Evolutionary conservation across 345 rosid species (phyloP).

Genomic region (Iberis pinnata): DNA sequence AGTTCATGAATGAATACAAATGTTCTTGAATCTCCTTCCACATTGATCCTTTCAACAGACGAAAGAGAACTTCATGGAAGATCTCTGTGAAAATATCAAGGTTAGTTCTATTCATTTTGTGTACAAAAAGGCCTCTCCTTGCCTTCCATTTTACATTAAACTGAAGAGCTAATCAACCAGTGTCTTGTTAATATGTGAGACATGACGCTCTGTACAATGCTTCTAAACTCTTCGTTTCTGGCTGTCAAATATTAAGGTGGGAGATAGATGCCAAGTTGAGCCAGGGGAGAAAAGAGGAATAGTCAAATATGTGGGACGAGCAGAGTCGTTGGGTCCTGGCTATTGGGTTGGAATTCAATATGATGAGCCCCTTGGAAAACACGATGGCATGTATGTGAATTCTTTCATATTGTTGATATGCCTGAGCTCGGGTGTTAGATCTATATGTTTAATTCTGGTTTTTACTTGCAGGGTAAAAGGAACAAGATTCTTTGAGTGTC

Average conservation of each 20-base stretch:
- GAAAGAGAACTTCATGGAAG: constrained; percentile 62
- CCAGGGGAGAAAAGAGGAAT: constrained; percentile 88
- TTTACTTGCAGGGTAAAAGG: constrained; percentile 66
- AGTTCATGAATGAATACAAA: background rate
- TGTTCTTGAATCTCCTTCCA: constrained; percentile 5
- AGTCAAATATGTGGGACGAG: constrained; percentile 72
- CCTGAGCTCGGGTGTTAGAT: constrained; percentile 3
- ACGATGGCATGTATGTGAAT: constrained; percentile 73
- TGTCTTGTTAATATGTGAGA: constrained; percentile 11
- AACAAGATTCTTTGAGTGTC: constrained; percentile 61
- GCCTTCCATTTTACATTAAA: background rate
- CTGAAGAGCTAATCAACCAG: constrained; percentile 11
- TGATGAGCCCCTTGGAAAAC: constrained; percentile 95
- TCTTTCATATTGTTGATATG: background rate
- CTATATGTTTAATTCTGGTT: constrained; percentile 6
- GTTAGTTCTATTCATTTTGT: constrained; percentile 32
- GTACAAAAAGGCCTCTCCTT: background rate
- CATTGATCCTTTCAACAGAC: constrained; percentile 35
- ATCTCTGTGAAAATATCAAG: constrained; percentile 61
- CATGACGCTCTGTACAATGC: constrained; percentile 1
- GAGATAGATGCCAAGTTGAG: constrained; percentile 89
- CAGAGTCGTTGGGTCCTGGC: constrained; percentile 73
- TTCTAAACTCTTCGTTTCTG: background rate
- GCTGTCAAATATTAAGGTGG: constrained; percentile 40
- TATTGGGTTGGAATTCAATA: constrained; percentile 92